A percentile compares a stretch with the other conserved stretches of the same genome.
phyloP scores from a whole-genome alignment of 2,329 filamentous ascomycete genomes.

The Blastomyces percursus region DNA sequence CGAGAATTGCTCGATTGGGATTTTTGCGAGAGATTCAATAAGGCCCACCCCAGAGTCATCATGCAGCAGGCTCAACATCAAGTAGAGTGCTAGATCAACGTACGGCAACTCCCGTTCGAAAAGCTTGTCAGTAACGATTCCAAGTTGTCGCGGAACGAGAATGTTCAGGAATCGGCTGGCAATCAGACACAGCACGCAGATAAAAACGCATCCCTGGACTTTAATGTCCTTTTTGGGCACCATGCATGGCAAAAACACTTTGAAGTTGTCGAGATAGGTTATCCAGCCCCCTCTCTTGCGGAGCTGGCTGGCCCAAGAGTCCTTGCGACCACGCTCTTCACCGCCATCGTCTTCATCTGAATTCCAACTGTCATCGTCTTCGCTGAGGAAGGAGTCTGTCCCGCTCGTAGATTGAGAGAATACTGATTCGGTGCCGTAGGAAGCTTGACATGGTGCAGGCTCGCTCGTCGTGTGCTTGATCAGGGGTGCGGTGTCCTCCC shows the following conservation, averaged over 20 bases:
- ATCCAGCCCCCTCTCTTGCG: not conserved
- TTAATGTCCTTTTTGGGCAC: not conserved
- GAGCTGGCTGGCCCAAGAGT: not conserved
- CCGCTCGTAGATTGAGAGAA: not conserved
- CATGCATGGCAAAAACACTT: not conserved
- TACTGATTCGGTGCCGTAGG: not conserved
- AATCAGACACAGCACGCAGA: not conserved
- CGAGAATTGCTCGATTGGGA: not conserved
- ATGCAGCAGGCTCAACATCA: not conserved
- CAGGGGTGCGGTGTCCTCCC: not conserved
- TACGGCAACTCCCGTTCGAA: not conserved
- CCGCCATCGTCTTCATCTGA: not conserved
- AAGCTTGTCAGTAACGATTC: not conserved
- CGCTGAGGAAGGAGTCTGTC: not conserved
- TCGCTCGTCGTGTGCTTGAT: not conserved
- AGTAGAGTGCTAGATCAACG: not conserved
- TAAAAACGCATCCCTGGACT: not conserved
- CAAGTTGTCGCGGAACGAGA: not conserved
- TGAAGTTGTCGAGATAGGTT: not conserved
- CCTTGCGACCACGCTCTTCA: not conserved
- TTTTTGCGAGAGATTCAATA: not conserved
- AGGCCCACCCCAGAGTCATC: not conserved
- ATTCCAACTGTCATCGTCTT: not conserved
- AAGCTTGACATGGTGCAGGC: not conserved
- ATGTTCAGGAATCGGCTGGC: not conserved